phyloP scores from a whole-genome alignment of 495 filamentous ascomycete genomes.

The Xylaria nigripes region DNA sequence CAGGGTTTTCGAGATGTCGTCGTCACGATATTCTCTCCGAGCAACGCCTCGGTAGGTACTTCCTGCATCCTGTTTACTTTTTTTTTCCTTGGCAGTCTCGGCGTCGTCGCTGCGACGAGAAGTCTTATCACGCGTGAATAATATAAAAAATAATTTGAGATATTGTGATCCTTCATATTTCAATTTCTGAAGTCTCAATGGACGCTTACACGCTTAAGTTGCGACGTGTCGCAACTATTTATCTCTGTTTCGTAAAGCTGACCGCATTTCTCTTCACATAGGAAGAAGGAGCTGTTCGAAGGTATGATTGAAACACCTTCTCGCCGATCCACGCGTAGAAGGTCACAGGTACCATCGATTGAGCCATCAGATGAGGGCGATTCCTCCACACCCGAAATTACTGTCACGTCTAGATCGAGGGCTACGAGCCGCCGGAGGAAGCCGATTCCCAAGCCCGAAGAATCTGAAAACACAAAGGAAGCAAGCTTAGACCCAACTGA shows the following conservation, averaged over 20 bases:
- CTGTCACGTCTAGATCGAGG: constrained; percentile 12
- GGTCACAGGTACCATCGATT: constrained; percentile 29
- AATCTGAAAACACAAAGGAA: constrained; percentile 26
- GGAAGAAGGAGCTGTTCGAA: constrained; percentile 46
- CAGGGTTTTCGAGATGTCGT: constrained; percentile 19
- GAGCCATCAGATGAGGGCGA: constrained; percentile 37
- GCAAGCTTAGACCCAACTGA: constrained; percentile 28
- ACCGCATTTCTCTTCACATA: constrained; percentile 9
- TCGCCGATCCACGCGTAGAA: constrained; percentile 33
- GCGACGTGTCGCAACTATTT: background rate
- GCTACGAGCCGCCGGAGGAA: constrained; percentile 30
- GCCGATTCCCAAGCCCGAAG: constrained; percentile 35
- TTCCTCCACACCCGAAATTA: constrained; percentile 34
- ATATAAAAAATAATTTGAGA: too few species aligned
- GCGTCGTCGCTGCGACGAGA: background rate
- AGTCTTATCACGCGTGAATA: too few species aligned
- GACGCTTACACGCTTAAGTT: background rate
- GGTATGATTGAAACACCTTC: constrained; percentile 43
- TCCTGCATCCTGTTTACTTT: background rate
- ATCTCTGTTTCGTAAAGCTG: background rate
- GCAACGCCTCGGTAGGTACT: constrained; percentile 26
- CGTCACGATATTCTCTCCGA: constrained; percentile 24
- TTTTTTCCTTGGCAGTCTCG: background rate
- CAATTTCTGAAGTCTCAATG: background rate
- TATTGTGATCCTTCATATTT: background rate